phyloP scores from a whole-genome alignment of 1,284 basidiomycete species.

The Ceratobasidium sp. region DNA sequence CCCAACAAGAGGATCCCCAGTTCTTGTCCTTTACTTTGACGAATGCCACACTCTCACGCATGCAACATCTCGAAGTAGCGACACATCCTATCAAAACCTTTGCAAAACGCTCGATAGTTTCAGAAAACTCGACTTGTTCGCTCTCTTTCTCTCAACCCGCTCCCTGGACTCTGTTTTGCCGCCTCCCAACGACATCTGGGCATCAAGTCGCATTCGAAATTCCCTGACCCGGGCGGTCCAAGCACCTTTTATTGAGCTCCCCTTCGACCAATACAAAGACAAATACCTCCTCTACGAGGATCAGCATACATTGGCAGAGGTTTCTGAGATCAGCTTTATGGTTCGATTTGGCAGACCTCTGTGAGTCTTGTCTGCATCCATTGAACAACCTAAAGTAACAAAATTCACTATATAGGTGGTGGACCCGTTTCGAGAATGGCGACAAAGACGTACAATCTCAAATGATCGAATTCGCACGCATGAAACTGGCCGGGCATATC shows the following conservation, averaged over 20 bases:
- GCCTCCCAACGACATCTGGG: not conserved
- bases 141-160: not conserved
- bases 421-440: constrained; percentile 2
- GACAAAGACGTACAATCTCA: not conserved
- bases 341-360: constrained; percentile 11
- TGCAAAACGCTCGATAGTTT: not conserved
- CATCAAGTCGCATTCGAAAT: not conserved
- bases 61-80: too few species aligned
- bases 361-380: not conserved
- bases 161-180: not conserved
- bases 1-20: not conserved
- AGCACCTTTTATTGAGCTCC: not conserved
- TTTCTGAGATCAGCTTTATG: not conserved
- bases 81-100: not conserved
- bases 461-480: not conserved
- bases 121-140: not conserved
- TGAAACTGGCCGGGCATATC: not conserved
- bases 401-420: not conserved
- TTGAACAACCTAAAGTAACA: not conserved
- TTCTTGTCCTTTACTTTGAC: not conserved
- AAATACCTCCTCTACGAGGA: not conserved
- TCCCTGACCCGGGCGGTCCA: not conserved
- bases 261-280: not conserved
- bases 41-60: not conserved
- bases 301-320: not conserved